Base-by-base conservation (phyloP, 352 stramenopile species). In the Globisporangium cystogenes region DNA sequence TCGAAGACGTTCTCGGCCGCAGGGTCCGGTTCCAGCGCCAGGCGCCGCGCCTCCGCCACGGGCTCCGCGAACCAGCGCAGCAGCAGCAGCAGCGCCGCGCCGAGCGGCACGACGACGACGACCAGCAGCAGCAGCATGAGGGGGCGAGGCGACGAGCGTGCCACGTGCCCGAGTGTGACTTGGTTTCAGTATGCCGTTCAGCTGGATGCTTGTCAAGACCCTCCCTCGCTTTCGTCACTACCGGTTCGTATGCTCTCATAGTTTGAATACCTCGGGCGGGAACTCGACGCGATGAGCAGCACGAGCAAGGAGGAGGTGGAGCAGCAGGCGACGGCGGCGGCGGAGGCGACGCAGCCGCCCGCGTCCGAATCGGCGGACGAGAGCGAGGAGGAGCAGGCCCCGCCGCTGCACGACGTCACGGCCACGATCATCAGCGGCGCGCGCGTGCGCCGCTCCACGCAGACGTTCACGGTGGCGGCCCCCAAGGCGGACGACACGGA, bases 391-490 rank as follows among this genome's bases (percentile, higher is more conserved):
- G 57, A 65, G 33, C 31, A 57, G 43, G 18, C 21, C n/a, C 39
- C 31, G 42, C 51, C 49, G 14, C 40, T 49, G 21, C 26, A 59
- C 44, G 40, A 56, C 48, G 33, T 60, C 21, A 65, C 29, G 15
- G 60, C 42, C 51, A 67, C 67, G 56, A 57, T 41, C 26, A 47
- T 66, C 16, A 81, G 59, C 54, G 65, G 72, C 24, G 67, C 66
- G 0, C 80, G 80, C 45, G 76, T 86, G 68, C 80, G 80, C 46
- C 68, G 69, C 53, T 71, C 74, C 1, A 87, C 70, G 54, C 80
- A 88, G 47, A 82, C 76, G 63, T 91, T 87, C 55, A 78, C 70
- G 62, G 76, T 86, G 47, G 60, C 57, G 10, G 63, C 73, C 54
- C 48, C 43, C 33, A 80, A 76, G 40, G 61, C 57, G 12, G 76